These are phyloP conservation scores for Carex scoparia DNA, from an alignment of 176 grass and related monocot species.

Conservation along the genomic window DNA sequence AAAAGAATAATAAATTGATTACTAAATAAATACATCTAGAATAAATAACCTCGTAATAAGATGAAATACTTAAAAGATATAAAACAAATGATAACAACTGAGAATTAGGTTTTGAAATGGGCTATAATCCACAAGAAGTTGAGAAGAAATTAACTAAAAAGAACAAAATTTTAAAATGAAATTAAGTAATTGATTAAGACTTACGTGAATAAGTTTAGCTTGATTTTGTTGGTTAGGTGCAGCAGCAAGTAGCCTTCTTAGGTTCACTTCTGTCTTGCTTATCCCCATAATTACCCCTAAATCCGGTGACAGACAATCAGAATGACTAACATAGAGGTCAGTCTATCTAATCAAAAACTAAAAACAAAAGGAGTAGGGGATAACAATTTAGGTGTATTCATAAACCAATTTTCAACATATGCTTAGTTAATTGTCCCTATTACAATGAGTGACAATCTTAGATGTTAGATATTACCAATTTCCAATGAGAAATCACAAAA, in stretches of 20 bases:
- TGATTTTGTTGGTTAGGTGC: slow-evolving; percentile 80
- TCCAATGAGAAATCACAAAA: too few relatives aligned
- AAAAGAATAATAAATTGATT: slow-evolving; percentile 3
- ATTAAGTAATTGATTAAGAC: background rate
- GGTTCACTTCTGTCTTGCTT: slow-evolving; percentile 85
- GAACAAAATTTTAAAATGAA: background rate
- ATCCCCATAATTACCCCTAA: slow-evolving; percentile 45
- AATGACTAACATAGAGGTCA: background rate
- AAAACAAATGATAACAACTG: background rate
- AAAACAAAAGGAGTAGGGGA: background rate
- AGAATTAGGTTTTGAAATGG: background rate
- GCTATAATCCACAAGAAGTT: background rate
- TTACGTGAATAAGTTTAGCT: slow-evolving; percentile 78
- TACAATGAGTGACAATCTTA: too few relatives aligned
- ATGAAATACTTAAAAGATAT: background rate
- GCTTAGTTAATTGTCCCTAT: too few relatives aligned
- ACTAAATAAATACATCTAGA: slow-evolving; percentile 5
- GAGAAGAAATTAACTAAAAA: background rate
- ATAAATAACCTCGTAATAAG: background rate
- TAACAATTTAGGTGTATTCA: too few relatives aligned
- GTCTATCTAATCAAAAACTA: background rate
- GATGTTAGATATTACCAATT: too few relatives aligned
- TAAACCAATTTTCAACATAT: too few relatives aligned
- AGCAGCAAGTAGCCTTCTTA: slow-evolving; percentile 69
- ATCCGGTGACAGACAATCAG: background rate